These are phyloP conservation scores for Diplosphaera chodatii DNA, from an alignment of 139 green algal genomes.

Conservation along the genomic window DNA sequence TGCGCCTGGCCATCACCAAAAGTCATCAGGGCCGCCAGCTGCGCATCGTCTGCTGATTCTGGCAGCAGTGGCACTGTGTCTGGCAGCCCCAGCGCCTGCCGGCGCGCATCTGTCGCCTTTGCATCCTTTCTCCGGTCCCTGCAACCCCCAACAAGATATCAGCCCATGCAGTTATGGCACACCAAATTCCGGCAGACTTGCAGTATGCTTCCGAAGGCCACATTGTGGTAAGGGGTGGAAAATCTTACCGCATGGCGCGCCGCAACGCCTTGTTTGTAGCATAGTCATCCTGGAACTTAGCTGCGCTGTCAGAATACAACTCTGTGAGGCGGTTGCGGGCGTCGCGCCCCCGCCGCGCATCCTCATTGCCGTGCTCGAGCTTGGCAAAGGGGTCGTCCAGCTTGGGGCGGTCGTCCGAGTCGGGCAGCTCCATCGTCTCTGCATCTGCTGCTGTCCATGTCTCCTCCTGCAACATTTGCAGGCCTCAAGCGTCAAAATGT, in stretches of 20 bases:
- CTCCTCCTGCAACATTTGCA: constrained; percentile 40
- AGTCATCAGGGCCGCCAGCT: constrained; percentile 30
- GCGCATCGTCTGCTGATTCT: constrained; percentile 31
- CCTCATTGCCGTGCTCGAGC: constrained; percentile 39
- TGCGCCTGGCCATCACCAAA: constrained; percentile 23
- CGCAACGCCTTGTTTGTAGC: constrained; percentile 49
- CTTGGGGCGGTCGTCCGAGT: constrained; percentile 14
- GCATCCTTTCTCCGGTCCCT: constrained; percentile 35
- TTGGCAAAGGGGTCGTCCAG: constrained; percentile 44
- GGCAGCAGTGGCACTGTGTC: constrained; percentile 56
- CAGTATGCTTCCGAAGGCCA: too few relatives aligned
- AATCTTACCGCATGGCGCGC: constrained; percentile 5
- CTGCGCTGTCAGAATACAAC: constrained; percentile 30
- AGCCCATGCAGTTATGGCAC: background rate
- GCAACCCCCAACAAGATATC: too few relatives aligned
- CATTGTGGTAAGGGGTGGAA: background rate
- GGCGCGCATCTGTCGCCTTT: constrained; percentile 20
- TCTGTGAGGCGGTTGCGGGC: constrained; percentile 22
- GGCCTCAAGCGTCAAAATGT: background rate
- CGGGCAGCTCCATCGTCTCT: constrained; percentile 50
- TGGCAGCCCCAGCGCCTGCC: constrained; percentile 48
- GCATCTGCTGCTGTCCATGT: constrained; percentile 50
- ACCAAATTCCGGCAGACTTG: background rate
- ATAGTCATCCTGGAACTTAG: constrained; percentile 42
- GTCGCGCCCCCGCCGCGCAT: constrained; percentile 17